Percentiles rank a stretch among this genome's conserved stretches.
These are phyloP conservation scores for Boletus subcaerulescens DNA, from an alignment of 768 basidiomycete species.

Conservation along the genomic window DNA sequence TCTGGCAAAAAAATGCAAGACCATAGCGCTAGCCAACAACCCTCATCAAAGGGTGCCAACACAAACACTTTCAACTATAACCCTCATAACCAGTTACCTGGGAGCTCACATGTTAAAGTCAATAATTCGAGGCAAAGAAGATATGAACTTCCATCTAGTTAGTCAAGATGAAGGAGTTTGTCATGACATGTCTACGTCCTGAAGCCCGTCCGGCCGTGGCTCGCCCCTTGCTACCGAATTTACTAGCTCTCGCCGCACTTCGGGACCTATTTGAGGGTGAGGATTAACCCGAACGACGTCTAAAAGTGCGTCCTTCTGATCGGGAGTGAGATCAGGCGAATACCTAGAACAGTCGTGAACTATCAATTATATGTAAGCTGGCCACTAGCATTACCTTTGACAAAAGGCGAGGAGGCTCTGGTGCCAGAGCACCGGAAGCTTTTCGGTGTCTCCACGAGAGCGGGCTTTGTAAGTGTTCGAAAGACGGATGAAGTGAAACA, in stretches of 20 bases:
- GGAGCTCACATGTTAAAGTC: no score
- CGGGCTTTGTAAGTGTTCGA: slow-evolving; percentile 86
- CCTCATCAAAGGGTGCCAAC: no score
- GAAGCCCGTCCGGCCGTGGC: slow-evolving; percentile 58
- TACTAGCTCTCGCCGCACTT: slow-evolving; percentile 87
- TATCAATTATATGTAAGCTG: background rate
- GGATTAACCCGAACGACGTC: slow-evolving; percentile 86
- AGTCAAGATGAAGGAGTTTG: background rate
- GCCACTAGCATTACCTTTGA: slow-evolving; percentile 64
- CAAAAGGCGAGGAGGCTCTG: slow-evolving; percentile 93
- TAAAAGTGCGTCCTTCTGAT: slow-evolving; percentile 96
- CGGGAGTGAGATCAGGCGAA: slow-evolving; percentile 88
- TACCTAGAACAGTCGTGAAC: slow-evolving; percentile 53
- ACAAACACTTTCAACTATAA: no score
- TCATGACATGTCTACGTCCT: slow-evolving; percentile 64
- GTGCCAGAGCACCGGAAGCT: slow-evolving; percentile 97
- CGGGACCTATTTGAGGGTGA: slow-evolving; percentile 84
- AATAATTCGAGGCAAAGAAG: background rate
- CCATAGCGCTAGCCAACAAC: no score
- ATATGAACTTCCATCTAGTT: background rate
- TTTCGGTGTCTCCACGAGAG: slow-evolving; percentile 64
- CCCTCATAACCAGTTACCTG: no score
- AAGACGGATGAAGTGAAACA: slow-evolving; percentile 97
- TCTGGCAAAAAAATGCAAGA: no score
- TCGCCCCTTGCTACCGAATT: slow-evolving; percentile 86